phyloP scores from a whole-genome alignment of 108 stramenopile species.

The Pseudonitzschia delicatissima region DNA sequence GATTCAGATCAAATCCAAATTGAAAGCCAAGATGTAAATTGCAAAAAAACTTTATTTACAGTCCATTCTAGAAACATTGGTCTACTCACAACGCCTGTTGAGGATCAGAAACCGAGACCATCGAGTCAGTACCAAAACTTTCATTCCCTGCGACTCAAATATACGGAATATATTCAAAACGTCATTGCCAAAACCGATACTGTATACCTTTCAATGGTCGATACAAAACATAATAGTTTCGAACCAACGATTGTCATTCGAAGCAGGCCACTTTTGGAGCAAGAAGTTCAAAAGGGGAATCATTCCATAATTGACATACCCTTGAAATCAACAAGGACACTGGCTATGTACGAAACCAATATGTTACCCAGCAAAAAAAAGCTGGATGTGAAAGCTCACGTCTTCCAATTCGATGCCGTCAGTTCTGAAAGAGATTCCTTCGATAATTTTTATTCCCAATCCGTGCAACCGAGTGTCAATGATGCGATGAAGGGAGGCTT shows the following conservation, averaged over 20 bases:
- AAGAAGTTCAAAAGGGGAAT: conserved; percentile 19
- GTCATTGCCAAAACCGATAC: neutral
- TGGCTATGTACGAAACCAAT: conserved; percentile 25
- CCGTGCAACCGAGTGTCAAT: conserved; percentile 9
- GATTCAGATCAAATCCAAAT: too few relatives aligned
- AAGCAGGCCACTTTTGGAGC: conserved; percentile 16
- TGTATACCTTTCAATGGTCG: neutral
- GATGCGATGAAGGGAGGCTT: conserved; percentile 19
- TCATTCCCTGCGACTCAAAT: conserved; percentile 8
- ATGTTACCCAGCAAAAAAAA: conserved; percentile 15
- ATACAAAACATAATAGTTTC: neutral
- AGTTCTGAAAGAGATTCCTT: conserved; percentile 10
- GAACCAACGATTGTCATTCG: conserved; percentile 17
- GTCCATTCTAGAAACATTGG: neutral
- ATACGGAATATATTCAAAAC: conserved; percentile 1
- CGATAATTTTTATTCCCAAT: conserved; percentile 21
- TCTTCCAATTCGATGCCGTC: conserved; percentile 23
- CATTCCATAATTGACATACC: conserved; percentile 23
- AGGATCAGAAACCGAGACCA: conserved; percentile 12
- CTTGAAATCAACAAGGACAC: neutral
- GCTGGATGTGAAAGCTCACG: conserved; percentile 13
- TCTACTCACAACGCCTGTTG: neutral
- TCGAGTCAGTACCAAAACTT: conserved; percentile 17
- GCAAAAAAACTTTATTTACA: neutral
- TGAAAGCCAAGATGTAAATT: neutral